These are phyloP conservation scores for Trichoderma atroviride DNA, from an alignment of 2,329 filamentous ascomycete genomes.

Conservation along the genomic window DNA sequence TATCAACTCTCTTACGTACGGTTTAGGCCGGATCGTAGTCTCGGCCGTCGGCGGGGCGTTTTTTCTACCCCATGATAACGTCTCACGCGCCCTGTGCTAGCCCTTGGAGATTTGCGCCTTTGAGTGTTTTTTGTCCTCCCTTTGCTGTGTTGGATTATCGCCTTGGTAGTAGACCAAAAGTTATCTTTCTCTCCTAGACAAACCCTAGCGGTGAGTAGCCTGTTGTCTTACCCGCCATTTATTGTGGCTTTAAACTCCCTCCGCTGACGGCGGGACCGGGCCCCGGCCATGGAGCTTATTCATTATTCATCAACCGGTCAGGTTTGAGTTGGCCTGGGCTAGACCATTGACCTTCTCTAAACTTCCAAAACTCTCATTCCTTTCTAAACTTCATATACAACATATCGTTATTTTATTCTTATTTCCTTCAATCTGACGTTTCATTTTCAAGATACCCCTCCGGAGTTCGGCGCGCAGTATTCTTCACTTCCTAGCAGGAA, in stretches of 20 bases:
- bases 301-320: slow-evolving; percentile 19
- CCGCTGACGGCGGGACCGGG: slow-evolving; percentile 13
- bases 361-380: neutral
- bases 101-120: neutral
- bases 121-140: neutral
- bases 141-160: neutral
- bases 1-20: neutral
- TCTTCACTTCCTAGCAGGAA: neutral
- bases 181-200: neutral
- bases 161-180: neutral
- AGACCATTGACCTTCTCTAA: neutral
- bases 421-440: neutral
- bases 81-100: slow-evolving; percentile 15
- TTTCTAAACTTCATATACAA: neutral
- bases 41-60: slow-evolving; percentile 23
- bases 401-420: neutral
- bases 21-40: slow-evolving; percentile 21
- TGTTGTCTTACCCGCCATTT: neutral
- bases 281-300: neutral
- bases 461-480: slow-evolving; percentile 1
- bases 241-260: slow-evolving; percentile 5
- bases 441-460: neutral
- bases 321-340: neutral
- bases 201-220: neutral
- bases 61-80: slow-evolving; percentile 14